Evolutionary conservation across 2,329 filamentous ascomycete species (phyloP), one percentile per base, ranked within the genome.

Genomic region (Bertia moriformis): DNA sequence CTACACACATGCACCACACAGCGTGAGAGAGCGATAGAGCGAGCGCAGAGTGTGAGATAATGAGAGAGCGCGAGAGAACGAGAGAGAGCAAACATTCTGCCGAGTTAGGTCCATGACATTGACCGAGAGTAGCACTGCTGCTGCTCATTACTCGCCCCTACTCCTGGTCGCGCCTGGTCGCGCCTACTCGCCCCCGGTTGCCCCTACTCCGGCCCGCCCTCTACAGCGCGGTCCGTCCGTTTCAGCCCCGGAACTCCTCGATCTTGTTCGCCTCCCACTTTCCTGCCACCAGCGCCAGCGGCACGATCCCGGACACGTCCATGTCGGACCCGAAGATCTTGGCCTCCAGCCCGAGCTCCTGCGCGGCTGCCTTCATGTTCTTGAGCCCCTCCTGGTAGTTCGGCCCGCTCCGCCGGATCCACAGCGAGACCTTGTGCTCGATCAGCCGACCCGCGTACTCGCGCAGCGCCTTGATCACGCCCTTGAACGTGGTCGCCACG

Each of bases 331-430:
- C 72, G 46, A 75, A 77, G 54, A 76, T 70, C 62, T 74, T 72
- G 56, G 71, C 70, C 48, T 71, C 61, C 48, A 98, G 75, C 51
- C 85, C 84, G 43, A 98, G 77, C 70, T 98, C 91, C 60, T 89
- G 78, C 44, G 87, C 89, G 44, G 93, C 89, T 38, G 78, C 75
- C 77, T 96, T 96, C 77, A 98, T 95, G 78, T 96, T 98, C 80
- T 94, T 95, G 49, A 98, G 81, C 67, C 91, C 91, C 68, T 98
- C 91, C 67, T 98, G 91, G 78, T 93, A 98, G 75, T 98, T 98
- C 63, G 91, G 91, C 44, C 91, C 86, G 39, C 89, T 73, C 63
- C 75, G 73, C 55, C 76, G 71, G 46, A 96, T 88, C 91, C 89
- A 96, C 70, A 96, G 95, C 67, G 93, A 82, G 48, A 91, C 85